Evolutionary conservation across 345 rosid genomes (phyloP), one percentile per base, ranked within the genome.

Genomic region (Murraya koenigii): DNA sequence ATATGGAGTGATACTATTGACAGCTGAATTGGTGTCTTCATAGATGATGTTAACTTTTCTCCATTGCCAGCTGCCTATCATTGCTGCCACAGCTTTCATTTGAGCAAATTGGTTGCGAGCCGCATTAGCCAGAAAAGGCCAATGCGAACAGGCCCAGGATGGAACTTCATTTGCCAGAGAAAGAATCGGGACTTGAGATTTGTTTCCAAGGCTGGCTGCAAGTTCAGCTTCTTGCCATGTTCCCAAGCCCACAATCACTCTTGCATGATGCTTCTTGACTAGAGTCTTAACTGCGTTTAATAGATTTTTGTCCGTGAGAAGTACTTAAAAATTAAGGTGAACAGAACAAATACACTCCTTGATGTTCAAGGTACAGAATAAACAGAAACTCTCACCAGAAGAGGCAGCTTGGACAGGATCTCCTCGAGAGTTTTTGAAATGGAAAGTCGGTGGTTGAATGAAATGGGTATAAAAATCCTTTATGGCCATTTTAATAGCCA

Each of bases 81-180:
- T 72, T 14, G 79, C 76, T 5, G 82, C 84, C 10, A 80, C 47
- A 22, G 79, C 81, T 75, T 78, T 72, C 80, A 64, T 75, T 63
- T 82, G 80, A 7, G 58, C 56, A 17, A 47, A 39, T 22, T 82
- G 82, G 62, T 56, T 72, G 54, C 78, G 74, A 33, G 78, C 80
- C 13, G 70, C 60, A 60, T 76, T 80, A 26, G 80, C 49, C 59
- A 82, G 61, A 63, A 82, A 85, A 26, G 85, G 84, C 88, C 84
- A 80, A 10, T 63, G 38, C 25, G 14, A 6, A 8, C 22, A 14
- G 9, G 78, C 72, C 78, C 82, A 75, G 13, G 19, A 30, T 38
- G 84, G 85, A 9, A 72, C 17, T 26, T 76, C 76, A 68, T 77
- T 74, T 8, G 80, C 78, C 59, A 82, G 49, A 47, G 85, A 78